Conservation (phyloP, 2,329 filamentous ascomycete genomes). For the Metarhizium guizhouense region DNA sequence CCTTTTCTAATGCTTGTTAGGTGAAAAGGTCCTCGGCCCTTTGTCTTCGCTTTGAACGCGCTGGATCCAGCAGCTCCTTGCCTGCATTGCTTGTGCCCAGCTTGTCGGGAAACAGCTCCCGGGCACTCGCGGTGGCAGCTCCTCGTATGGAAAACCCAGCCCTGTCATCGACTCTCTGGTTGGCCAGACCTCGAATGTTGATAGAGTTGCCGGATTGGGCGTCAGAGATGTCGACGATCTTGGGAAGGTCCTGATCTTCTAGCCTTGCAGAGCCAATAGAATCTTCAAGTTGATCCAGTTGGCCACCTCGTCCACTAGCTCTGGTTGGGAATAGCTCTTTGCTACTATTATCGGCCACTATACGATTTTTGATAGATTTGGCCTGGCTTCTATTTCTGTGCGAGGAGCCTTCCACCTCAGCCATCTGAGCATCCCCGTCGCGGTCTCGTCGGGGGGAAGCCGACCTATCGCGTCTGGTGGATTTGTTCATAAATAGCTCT, state of each 20-base stretch:
- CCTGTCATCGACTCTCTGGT: slow-evolving; percentile 32
- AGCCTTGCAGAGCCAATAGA: slow-evolving; percentile 29
- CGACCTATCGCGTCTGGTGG: slow-evolving; percentile 35
- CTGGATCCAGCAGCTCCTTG: slow-evolving; percentile 59
- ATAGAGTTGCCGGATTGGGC: slow-evolving; percentile 35
- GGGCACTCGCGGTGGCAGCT: slow-evolving; percentile 35
- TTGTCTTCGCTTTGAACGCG: slow-evolving; percentile 45
- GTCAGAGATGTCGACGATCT: slow-evolving; percentile 47
- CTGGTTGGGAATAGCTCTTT: slow-evolving; percentile 33
- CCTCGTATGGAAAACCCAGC: slow-evolving; percentile 60
- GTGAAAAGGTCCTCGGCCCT: slow-evolving; percentile 66
- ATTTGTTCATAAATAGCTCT: slow-evolving; percentile 52
- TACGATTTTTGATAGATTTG: slow-evolving; percentile 23
- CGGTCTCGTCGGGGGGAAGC: slow-evolving; percentile 39
- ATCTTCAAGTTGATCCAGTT: slow-evolving; percentile 29
- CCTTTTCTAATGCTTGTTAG: slow-evolving; percentile 19
- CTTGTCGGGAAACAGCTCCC: slow-evolving; percentile 62
- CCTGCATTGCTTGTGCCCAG: slow-evolving; percentile 47
- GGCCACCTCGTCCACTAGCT: slow-evolving; percentile 16
- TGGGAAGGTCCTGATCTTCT: slow-evolving; percentile 35
- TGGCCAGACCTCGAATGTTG: slow-evolving; percentile 52
- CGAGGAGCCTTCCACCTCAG: slow-evolving; percentile 20
- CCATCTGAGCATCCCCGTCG: slow-evolving; percentile 32
- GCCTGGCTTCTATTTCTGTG: slow-evolving; percentile 26
- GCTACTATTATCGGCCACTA: slow-evolving; percentile 19